Percentiles rank a stretch among this genome's conserved stretches.
phyloP scores from a whole-genome alignment of 441 rosid genomes.

The Croton setiger region DNA sequence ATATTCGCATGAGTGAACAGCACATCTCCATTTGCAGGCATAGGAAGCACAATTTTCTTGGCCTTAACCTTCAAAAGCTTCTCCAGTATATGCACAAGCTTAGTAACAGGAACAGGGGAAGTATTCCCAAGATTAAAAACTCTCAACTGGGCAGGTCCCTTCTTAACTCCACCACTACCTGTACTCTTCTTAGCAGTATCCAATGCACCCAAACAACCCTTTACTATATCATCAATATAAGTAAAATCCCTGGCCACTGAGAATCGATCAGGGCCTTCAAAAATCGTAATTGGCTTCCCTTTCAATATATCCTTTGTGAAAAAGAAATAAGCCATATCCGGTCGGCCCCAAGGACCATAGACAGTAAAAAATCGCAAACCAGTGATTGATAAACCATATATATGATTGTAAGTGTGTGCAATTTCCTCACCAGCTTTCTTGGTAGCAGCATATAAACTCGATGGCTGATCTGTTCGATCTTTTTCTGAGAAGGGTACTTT shows the following conservation, averaged over 20 bases:
- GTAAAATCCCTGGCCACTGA: slow-evolving; percentile 42
- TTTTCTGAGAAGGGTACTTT: slow-evolving; percentile 35
- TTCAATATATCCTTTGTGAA: slow-evolving; percentile 40
- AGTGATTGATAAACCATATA: slow-evolving; percentile 41
- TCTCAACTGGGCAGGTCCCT: slow-evolving; percentile 35
- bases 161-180: slow-evolving; percentile 41
- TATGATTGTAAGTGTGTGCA: slow-evolving; percentile 44
- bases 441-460: slow-evolving; percentile 41
- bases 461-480: slow-evolving; percentile 38
- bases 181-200: slow-evolving; percentile 41
- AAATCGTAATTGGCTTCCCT: slow-evolving; percentile 29
- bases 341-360: slow-evolving; percentile 50
- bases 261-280: slow-evolving; percentile 34
- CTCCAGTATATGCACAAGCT: slow-evolving; percentile 45
- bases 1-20: slow-evolving; percentile 44
- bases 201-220: slow-evolving; percentile 44
- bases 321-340: slow-evolving; percentile 48
- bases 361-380: slow-evolving; percentile 44
- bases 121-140: slow-evolving; percentile 44
- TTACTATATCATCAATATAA: slow-evolving; percentile 45
- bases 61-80: slow-evolving; percentile 43
- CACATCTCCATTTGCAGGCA: slow-evolving; percentile 46
- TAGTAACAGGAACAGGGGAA: slow-evolving; percentile 36
- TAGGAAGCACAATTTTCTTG: slow-evolving; percentile 32
- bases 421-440: slow-evolving; percentile 46